phyloP scores from a whole-genome alignment of 345 rosid species.

The Gossypium turneri region DNA sequence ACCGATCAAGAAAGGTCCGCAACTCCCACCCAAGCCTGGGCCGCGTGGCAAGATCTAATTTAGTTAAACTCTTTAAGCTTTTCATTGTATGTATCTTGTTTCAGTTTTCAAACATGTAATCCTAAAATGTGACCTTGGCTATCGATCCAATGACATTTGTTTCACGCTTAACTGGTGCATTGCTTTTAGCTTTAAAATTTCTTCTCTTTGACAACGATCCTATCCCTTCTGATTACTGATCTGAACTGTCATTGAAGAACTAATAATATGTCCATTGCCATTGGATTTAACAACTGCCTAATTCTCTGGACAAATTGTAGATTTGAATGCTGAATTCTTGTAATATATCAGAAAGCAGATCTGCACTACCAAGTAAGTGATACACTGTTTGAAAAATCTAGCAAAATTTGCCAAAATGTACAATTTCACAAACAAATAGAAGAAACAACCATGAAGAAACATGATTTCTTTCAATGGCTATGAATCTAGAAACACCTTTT shows the following conservation, averaged over 20 bases:
- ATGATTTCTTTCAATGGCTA: slow-evolving; percentile 16
- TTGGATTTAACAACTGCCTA: background rate
- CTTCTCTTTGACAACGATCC: background rate
- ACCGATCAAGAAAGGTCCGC: slow-evolving; percentile 92
- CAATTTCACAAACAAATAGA: background rate
- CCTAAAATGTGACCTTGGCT: background rate
- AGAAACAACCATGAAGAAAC: background rate
- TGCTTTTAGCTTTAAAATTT: background rate
- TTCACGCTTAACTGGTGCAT: background rate
- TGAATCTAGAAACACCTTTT: slow-evolving; percentile 18
- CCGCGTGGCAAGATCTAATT: slow-evolving; percentile 86
- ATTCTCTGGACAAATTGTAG: background rate
- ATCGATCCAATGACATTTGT: background rate
- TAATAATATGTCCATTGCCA: background rate
- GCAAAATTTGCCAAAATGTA: background rate
- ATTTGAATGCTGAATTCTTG: background rate
- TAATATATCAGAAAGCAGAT: background rate
- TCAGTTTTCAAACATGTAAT: background rate
- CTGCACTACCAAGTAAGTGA: background rate
- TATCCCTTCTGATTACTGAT: background rate
- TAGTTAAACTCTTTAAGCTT: background rate
- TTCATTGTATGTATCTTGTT: background rate
- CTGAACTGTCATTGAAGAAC: background rate
- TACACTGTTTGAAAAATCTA: background rate
- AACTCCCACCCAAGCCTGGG: slow-evolving; percentile 82